phyloP scores from a whole-genome alignment of 176 grass and related monocot genomes.

The Typha latifolia region DNA sequence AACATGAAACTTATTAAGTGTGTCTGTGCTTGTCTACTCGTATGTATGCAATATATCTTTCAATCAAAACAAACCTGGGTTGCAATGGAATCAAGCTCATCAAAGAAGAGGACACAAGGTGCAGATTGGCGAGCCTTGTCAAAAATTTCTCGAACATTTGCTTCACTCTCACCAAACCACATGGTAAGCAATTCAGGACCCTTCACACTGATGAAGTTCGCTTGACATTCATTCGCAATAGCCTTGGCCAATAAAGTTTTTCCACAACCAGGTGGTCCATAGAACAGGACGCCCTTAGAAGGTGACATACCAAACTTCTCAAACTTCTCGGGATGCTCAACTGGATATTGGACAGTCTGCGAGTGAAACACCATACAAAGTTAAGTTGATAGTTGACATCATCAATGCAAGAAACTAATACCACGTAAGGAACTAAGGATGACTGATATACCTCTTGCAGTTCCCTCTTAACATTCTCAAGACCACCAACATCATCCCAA shows the following conservation, averaged over 20 bases:
- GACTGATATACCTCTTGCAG: slow-evolving; percentile 37
- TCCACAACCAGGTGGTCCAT: slow-evolving; percentile 79
- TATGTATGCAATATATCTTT: too few relatives aligned
- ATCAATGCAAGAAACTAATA: too few relatives aligned
- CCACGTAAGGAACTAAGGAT: too few relatives aligned
- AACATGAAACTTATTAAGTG: too few relatives aligned
- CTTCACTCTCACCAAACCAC: slow-evolving; percentile 97
- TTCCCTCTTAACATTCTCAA: slow-evolving; percentile 53
- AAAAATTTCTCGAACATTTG: slow-evolving; percentile 74
- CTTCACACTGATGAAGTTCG: slow-evolving; percentile 86
- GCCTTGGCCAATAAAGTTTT: slow-evolving; percentile 88
- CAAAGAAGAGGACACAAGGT: slow-evolving; percentile 73
- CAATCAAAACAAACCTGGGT: slow-evolving; percentile 42
- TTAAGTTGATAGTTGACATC: too few relatives aligned
- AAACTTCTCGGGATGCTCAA: slow-evolving; percentile 84
- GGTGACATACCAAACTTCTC: slow-evolving; percentile 93
- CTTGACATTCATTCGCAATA: slow-evolving; percentile 92
- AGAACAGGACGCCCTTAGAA: slow-evolving; percentile 81
- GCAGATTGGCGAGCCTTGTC: slow-evolving; percentile 70
- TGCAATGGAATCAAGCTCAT: slow-evolving; percentile 78
- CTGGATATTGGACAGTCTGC: slow-evolving; percentile 82
- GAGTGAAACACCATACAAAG: slow-evolving; percentile 2
- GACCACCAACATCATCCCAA: slow-evolving; percentile 58
- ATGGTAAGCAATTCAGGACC: slow-evolving; percentile 74
- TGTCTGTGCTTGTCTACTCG: too few relatives aligned